A percentile compares a stretch with the other conserved stretches of the same genome.
These are phyloP conservation scores for Myxozyma melibiosi DNA, from an alignment of 805 yeast species.

Conservation along the genomic window DNA sequence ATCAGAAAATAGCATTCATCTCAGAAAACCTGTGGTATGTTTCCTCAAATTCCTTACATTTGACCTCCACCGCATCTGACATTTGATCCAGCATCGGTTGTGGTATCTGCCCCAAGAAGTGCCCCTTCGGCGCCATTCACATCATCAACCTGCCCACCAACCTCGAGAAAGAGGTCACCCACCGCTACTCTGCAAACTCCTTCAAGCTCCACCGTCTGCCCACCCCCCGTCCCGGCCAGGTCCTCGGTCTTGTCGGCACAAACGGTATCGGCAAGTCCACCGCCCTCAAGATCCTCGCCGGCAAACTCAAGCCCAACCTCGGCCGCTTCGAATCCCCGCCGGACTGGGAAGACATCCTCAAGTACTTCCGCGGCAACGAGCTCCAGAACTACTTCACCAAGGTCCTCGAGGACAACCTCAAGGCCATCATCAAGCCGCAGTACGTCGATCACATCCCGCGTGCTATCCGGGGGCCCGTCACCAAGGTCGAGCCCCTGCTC, in stretches of 20 bases:
- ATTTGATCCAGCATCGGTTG: slow-evolving; percentile 69
- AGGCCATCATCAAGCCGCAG: slow-evolving; percentile 98
- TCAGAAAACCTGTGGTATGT: slow-evolving; percentile 78
- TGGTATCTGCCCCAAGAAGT: slow-evolving; percentile 98
- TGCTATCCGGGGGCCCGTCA: slow-evolving; percentile 88
- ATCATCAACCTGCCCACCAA: slow-evolving; percentile 96
- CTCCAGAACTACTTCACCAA: slow-evolving; percentile 95
- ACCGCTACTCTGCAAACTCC: slow-evolving; percentile 96
- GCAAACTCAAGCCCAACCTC: slow-evolving; percentile 95
- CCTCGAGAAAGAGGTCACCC: slow-evolving; percentile 88
- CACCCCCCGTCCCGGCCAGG: slow-evolving; percentile 99
- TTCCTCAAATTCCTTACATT: neutral
- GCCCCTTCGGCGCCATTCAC: slow-evolving; percentile 96
- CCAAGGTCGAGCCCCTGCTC: slow-evolving; percentile 81
- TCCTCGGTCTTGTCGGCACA: slow-evolving; percentile 94
- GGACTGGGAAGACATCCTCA: slow-evolving; percentile 92
- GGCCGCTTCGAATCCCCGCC: slow-evolving; percentile 96
- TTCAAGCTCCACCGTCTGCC: slow-evolving; percentile 97
- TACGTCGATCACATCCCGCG: slow-evolving; percentile 97
- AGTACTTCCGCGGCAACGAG: slow-evolving; percentile 93
- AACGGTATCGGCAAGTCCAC: slow-evolving; percentile 99
- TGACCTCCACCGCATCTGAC: neutral
- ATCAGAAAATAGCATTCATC: slow-evolving; percentile 88
- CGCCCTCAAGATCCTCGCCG: slow-evolving; percentile 93
- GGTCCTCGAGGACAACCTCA: slow-evolving; percentile 88